Evolutionary conservation across 306 rosid species (phyloP), one percentile per base, ranked within the genome.

Genomic region (Prunus padus): DNA sequence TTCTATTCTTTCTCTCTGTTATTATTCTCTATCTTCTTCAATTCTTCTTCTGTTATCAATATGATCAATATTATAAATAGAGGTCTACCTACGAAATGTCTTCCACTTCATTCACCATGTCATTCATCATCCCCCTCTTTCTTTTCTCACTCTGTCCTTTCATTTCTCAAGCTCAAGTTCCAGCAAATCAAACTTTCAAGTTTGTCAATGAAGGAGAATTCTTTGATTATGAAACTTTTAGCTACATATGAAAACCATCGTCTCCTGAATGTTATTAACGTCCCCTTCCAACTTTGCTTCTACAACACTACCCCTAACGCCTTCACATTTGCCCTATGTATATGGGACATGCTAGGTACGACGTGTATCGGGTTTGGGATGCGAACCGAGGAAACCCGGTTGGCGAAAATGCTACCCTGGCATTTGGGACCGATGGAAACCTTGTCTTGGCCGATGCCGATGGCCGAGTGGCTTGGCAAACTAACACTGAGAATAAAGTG

Each of bases 231-330:
- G 0, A 87, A 83, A 74, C 87, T 85, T 42, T 87, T 77, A 7
- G 88, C 1, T 81, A 12, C 71, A 33, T 87, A 79, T 4, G 88
- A 37, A 33, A 64, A 63, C 52, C 86, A 84, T 51, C 47, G 89
- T 19, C 70, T 68, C 74, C 76, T 87, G 23, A 51, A 78, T 63
- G 70, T 74, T 49, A 84, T 74, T 68, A 73, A 50, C 31, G 16
- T 86, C 5, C 90, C 87, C 1, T 87, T 87, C 72, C 88, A 84
- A 69, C 64, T 84, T 44, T 81, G 76, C 60, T 89, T 89, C 79
- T 89, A 86, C 76, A 87, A 89, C 70, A 90, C 85, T 2, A 90
- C 91, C 4, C 89, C 92, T 4, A 88, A 86, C 30, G 83, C 87
- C 65, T 88, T 60, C 90, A 86, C 86, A 3, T 78, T 89, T 1